Conservation (phyloP, 805 yeast genomes). For the Nakazawaea siamensis region DNA sequence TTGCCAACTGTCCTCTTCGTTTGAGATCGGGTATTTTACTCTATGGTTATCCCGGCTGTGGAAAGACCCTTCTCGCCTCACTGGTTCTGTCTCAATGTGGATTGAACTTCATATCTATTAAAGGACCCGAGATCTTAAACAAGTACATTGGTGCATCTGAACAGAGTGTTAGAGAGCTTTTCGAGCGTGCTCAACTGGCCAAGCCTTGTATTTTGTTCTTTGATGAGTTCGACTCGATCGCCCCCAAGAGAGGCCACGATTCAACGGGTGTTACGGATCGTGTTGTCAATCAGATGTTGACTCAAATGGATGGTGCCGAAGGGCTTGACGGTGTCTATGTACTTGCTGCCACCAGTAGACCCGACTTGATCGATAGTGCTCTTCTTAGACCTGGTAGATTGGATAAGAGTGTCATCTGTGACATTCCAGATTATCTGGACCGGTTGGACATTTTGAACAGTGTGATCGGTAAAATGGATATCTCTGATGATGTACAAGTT, state of each 20-base stretch:
- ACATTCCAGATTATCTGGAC: constrained; percentile 67
- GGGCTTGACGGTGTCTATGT: constrained; percentile 96
- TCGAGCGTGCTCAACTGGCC: constrained; percentile 91
- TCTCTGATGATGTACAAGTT: constrained; percentile 44
- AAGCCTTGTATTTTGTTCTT: constrained; percentile 89
- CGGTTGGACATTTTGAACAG: constrained; percentile 63
- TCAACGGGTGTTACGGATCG: constrained; percentile 97
- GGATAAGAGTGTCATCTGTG: constrained; percentile 88
- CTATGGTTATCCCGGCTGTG: constrained; percentile 98
- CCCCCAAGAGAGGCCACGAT: constrained; percentile 97
- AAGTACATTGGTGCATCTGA: constrained; percentile 97
- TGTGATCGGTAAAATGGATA: constrained; percentile 51
- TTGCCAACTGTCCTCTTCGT: constrained; percentile 78
- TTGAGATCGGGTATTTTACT: constrained; percentile 83
- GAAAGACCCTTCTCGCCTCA: constrained; percentile 86
- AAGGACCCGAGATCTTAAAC: constrained; percentile 93
- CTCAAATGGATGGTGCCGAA: constrained; percentile 99
- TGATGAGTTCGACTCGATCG: constrained; percentile 95
- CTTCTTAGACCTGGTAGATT: constrained; percentile 91
- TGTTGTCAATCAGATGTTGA: constrained; percentile 92
- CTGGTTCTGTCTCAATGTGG: constrained; percentile 95
- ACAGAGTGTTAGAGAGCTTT: constrained; percentile 86
- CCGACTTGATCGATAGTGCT: constrained; percentile 93
- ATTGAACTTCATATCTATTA: constrained; percentile 82
- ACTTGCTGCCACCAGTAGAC: constrained; percentile 92